Evolutionary conservation across 805 yeast species (phyloP), one percentile per base, ranked within the genome.

Genomic region (Blastobotrys muscicola): DNA sequence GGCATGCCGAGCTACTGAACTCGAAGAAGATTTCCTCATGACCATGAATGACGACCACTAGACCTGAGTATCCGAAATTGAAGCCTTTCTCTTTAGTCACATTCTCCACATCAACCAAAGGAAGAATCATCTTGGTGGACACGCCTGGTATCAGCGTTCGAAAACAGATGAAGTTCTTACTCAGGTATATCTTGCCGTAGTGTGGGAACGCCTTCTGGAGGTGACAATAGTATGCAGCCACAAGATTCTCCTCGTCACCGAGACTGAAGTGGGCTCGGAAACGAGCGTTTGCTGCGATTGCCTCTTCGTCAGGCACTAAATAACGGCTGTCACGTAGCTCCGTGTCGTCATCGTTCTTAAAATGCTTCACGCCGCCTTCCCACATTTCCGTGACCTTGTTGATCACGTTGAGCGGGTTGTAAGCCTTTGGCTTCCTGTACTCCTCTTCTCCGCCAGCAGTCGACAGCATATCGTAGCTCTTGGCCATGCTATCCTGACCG

Each of bases 171-270:
- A 73, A 75, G 29, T 69, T 70, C 13, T 72, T 66, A 0, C 94
- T 85, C 9, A 90, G 53, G 58, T 86, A 86, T 2, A 89, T 55
- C 53, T 85, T 84, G 1, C 97, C 97, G 61, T 85, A 87, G 1
- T 79, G 66, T 1, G 95, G 95, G 13, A 85, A 64, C 9, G 82
- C 74, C 50, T 83, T 73, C 50, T 76, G 80, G 12, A 86, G 56
- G 61, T 84, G 79, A 1, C 81, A 70, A 54, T 75, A 80, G 55
- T 85, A 90, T 1, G 85, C 71, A 0, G 94, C 78, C 0, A 80
- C 60, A 38, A 89, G 64, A 3, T 56, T 58, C 33, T 76, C 77
- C 2, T 65, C 56, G 0, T 67, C 69, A 4, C 72, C 69, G 8
- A 89, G 64, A 0, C 87, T 75, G 52, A 90, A 90, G 52, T 79